A percentile compares a stretch with the other conserved stretches of the same genome.
phyloP scores from a whole-genome alignment of 2,329 filamentous ascomycete species.

The Aspergillus phoenicis region DNA sequence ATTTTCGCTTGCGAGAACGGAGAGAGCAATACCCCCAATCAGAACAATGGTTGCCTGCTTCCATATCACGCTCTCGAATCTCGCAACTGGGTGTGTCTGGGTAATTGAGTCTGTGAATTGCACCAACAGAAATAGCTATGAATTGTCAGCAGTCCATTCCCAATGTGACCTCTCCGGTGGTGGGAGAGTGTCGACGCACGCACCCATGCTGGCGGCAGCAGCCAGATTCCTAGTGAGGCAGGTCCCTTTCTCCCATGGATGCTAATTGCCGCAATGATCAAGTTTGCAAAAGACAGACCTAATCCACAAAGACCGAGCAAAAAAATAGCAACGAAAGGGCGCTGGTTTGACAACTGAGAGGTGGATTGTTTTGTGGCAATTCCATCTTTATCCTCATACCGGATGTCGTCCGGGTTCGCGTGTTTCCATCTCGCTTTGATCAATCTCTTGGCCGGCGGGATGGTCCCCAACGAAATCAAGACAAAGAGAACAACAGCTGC shows the following conservation, averaged over 20 bases:
- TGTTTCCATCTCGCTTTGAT: neutral
- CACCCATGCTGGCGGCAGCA: neutral
- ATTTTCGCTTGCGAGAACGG: neutral
- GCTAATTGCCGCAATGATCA: neutral
- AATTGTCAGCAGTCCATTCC: neutral
- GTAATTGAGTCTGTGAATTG: neutral
- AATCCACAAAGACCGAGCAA: neutral
- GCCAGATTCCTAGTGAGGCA: neutral
- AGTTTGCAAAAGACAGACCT: neutral
- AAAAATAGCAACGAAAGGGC: neutral
- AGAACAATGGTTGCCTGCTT: neutral
- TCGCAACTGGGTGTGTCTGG: neutral
- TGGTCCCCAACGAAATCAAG: neutral
- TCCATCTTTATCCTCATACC: neutral
- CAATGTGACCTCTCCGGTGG: neutral
- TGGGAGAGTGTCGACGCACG: neutral
- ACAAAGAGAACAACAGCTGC: neutral
- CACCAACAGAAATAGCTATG: neutral
- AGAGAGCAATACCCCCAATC: neutral
- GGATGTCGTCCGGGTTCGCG: neutral
- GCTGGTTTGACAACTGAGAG: neutral
- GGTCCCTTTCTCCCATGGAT: too few species aligned
- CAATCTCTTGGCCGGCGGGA: neutral
- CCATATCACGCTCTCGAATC: neutral
- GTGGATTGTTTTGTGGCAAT: conserved; percentile 2